A percentile compares a stretch with the other conserved stretches of the same genome.
These are phyloP conservation scores for Phialophora tarda DNA, from an alignment of 2,329 filamentous ascomycete genomes.

Conservation along the genomic window DNA sequence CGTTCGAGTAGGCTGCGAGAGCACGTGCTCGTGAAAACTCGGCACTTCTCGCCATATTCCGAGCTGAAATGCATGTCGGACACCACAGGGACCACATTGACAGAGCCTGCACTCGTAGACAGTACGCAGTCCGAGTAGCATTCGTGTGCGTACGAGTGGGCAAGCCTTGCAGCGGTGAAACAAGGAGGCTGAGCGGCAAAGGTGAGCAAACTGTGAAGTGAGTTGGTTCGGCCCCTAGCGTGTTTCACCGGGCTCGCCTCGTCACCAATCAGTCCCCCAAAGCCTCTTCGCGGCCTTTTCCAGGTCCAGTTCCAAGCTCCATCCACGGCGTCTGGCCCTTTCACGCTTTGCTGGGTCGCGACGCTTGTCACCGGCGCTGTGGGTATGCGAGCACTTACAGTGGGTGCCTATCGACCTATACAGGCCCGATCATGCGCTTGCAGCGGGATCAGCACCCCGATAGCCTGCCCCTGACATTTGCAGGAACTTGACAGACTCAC, in stretches of 20 bases:
- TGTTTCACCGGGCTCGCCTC: slow-evolving; percentile 31
- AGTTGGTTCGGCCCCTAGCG: slow-evolving; percentile 25
- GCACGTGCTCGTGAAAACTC: slow-evolving; percentile 19
- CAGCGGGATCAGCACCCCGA: slow-evolving; percentile 15
- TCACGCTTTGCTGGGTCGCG: slow-evolving; percentile 1
- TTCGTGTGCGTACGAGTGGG: slow-evolving; percentile 5
- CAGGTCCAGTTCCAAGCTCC: slow-evolving; percentile 16
- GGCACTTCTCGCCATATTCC: neutral
- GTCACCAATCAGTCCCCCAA: slow-evolving; percentile 30
- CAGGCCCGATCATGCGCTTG: slow-evolving; percentile 6
- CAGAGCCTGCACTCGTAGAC: neutral
- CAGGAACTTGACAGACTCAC: slow-evolving; percentile 14
- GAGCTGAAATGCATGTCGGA: neutral
- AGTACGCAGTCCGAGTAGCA: neutral
- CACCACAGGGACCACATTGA: neutral
- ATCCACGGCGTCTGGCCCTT: slow-evolving; percentile 27
- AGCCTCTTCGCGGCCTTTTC: slow-evolving; percentile 7
- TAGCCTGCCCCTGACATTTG: slow-evolving; percentile 17
- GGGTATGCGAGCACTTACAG: slow-evolving; percentile 15
- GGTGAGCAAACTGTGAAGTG: slow-evolving; percentile 4
- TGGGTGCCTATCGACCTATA: slow-evolving; percentile 9
- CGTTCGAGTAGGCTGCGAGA: neutral
- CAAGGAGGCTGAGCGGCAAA: slow-evolving; percentile 33
- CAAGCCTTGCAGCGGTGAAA: slow-evolving; percentile 35
- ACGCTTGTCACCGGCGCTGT: slow-evolving; percentile 17